A percentile compares a stretch with the other conserved stretches of the same genome.
Conservation (phyloP, 352 stramenopile genomes). For the Thalassiosira sp. region DNA sequence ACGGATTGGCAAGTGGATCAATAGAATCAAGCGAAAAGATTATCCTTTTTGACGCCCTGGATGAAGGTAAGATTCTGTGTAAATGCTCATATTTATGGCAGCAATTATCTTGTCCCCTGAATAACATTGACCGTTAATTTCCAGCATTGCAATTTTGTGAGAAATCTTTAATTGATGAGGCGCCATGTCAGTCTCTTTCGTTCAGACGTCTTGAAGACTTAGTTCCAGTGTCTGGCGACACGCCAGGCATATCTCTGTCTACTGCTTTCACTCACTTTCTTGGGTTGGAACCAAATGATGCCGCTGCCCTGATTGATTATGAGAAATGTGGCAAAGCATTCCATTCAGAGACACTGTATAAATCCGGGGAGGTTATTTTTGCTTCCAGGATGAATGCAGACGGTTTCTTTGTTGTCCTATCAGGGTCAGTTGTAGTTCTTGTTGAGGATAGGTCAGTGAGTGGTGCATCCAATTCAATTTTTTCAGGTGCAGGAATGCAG, state of each 20-base stretch:
- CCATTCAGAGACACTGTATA: slow-evolving; percentile 60
- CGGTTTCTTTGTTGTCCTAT: slow-evolving; percentile 75
- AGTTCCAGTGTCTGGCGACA: slow-evolving; percentile 10
- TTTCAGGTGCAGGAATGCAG: slow-evolving; percentile 49
- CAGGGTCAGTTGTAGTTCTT: slow-evolving; percentile 61
- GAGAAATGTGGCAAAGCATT: slow-evolving; percentile 51
- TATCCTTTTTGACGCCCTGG: slow-evolving; percentile 46
- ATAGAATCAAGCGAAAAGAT: slow-evolving; percentile 52
- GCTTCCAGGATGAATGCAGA: slow-evolving; percentile 53
- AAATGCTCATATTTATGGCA: too few species aligned
- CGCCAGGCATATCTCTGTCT: slow-evolving; percentile 42
- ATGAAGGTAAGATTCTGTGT: slow-evolving; percentile 45
- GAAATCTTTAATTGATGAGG: slow-evolving; percentile 53
- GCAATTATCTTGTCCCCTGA: too few species aligned
- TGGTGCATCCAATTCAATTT: slow-evolving; percentile 18
- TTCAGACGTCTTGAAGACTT: slow-evolving; percentile 24
- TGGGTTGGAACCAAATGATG: slow-evolving; percentile 49
- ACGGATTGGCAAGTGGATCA: slow-evolving; percentile 31
- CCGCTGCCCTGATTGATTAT: slow-evolving; percentile 51
- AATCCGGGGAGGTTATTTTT: slow-evolving; percentile 61
- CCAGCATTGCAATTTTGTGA: slow-evolving; percentile 81
- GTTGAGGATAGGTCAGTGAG: slow-evolving; percentile 22
- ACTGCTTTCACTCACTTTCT: slow-evolving; percentile 63
- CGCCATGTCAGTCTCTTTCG: slow-evolving; percentile 33
- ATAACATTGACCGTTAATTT: too few species aligned